These are phyloP conservation scores for Phalaenopsis equestris DNA, from an alignment of 106 monocot species.

Conservation along the genomic window DNA sequence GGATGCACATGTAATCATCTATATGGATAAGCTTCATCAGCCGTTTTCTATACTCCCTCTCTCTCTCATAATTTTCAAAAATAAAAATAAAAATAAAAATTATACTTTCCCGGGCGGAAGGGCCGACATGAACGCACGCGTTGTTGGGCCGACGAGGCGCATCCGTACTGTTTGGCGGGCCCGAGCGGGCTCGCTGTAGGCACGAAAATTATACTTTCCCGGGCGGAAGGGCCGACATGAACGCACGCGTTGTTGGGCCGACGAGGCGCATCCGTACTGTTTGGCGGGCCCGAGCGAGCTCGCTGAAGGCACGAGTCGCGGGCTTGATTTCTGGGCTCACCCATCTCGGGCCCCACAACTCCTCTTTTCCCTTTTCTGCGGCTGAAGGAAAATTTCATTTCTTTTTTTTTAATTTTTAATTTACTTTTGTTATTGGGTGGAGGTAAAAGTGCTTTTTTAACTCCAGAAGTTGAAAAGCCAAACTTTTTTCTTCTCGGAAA, in stretches of 20 bases:
- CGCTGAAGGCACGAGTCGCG: neutral
- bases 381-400: neutral
- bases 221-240: neutral
- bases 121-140: too few species aligned
- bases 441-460: neutral
- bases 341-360: slow-evolving; percentile 1
- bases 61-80: neutral
- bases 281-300: neutral
- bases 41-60: neutral
- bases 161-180: neutral
- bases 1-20: neutral
- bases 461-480: neutral
- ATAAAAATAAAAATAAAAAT: neutral
- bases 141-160: slow-evolving; percentile 7
- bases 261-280: slow-evolving; percentile 4
- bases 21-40: neutral
- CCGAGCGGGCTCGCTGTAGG: too few species aligned
- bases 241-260: slow-evolving; percentile 7
- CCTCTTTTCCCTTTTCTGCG: neutral
- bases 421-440: neutral
- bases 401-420: neutral
- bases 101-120: too few species aligned
- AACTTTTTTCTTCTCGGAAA: neutral
- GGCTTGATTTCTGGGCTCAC: neutral
- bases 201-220: neutral